Base-by-base conservation (phyloP, 164 flowering plant species). In the Akebia trifoliata region DNA sequence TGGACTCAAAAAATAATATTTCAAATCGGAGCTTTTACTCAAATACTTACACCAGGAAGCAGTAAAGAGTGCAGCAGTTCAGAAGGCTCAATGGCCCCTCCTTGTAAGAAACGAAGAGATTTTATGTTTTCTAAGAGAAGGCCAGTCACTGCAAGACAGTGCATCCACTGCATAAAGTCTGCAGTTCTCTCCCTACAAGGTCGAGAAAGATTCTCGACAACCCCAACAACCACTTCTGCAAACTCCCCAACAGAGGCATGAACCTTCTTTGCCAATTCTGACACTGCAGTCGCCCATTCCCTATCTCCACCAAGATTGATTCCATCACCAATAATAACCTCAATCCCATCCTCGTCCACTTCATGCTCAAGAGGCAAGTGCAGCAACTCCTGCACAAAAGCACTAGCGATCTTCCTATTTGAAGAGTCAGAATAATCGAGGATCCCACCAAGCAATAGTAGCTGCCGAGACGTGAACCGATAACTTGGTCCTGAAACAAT, bases 161-260 rank as follows among this genome's bases (percentile, higher is more conserved):
- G 99, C 84, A 90, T 81, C 99, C 99, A 94, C 63, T 90, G 94
- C 76, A 81, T 63, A 64, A 74, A 85, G 65, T 88, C 86, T 25
- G 96, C 99, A 43, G 84, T 73, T 73, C 99, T 83, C 68, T 94
- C 97, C 71, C 97, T 74, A 68, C 97, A 90, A 45, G 97, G 91
- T 63, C 50, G 74, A 64, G 95, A 97, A 65, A 94, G 97, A 72
- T 88, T 86, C 65, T 80, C 83, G 11, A 90, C 61, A 30, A 76
- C 82, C 24, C 68, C 59, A 65, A 73, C 66, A 64, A 85, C 62
- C 60, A 86, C 81, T 72, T 83, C 91, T 76, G 85, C 97, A 75
- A 86, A 85, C 68, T 94, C 99, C 36, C 95, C 95, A 58, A 61
- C 46, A 34, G 94, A 75, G 30, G 95, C 81, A 67, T 88, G 93